phyloP scores from a whole-genome alignment of 192 early-diverging fungal species.

The Coemansia asiatica region DNA sequence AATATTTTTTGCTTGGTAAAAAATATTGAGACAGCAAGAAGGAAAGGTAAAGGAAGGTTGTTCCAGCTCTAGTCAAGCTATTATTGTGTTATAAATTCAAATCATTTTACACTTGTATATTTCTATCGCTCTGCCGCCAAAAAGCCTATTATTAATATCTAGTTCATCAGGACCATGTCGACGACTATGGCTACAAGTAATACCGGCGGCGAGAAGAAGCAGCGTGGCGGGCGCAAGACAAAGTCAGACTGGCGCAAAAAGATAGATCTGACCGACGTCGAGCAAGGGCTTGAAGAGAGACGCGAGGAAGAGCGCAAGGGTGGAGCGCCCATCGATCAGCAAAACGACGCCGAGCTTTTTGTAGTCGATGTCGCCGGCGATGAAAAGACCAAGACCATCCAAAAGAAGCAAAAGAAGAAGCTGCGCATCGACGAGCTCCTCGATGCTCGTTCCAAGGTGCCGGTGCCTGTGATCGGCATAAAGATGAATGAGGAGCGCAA shows the following conservation, averaged over 20 bases:
- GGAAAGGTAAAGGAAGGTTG: neutral
- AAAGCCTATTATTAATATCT: neutral
- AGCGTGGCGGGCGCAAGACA: conserved; percentile 76
- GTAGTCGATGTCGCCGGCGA: conserved; percentile 21
- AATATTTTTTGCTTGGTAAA: neutral
- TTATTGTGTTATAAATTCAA: neutral
- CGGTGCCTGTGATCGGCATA: conserved; percentile 16
- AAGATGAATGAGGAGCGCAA: conserved; percentile 31
- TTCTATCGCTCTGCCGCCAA: neutral
- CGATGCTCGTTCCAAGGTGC: conserved; percentile 66
- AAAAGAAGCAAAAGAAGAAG: conserved; percentile 37
- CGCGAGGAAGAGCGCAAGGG: conserved; percentile 71
- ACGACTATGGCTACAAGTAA: conserved; percentile 7
- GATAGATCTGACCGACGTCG: conserved; percentile 78
- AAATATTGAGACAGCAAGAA: no score
- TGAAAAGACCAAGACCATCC: conserved; percentile 18
- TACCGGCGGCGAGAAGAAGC: conserved; percentile 33
- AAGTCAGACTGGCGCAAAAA: conserved; percentile 94
- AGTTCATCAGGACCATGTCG: conserved; percentile 15
- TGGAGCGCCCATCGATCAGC: conserved; percentile 17
- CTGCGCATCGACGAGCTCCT: conserved; percentile 87
- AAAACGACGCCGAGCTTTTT: conserved; percentile 31
- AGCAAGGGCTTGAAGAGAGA: conserved; percentile 67
- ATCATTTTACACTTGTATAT: neutral
- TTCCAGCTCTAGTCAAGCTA: neutral